Percentiles rank a stretch among this genome's conserved stretches.
Evolutionary conservation across 2,329 filamentous ascomycete genomes (phyloP).

Genomic region (Fusarium sterilihyphosum): DNA sequence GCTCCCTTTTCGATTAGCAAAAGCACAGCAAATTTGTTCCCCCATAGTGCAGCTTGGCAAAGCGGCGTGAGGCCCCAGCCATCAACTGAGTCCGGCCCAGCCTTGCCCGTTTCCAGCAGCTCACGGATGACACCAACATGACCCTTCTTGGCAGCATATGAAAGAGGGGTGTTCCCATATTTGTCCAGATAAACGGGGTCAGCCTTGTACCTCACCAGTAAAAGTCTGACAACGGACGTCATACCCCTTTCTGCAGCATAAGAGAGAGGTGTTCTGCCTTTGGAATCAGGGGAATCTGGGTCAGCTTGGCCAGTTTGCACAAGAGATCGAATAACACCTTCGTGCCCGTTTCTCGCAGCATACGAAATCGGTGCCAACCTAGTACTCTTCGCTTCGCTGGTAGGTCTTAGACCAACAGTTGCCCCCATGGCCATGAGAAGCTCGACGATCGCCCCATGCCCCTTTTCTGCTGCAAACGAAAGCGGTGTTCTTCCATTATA

Average conservation of each 20-base stretch:
- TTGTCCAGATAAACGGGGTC: accelerated
- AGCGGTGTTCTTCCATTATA: background rate
- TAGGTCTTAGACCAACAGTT: accelerated
- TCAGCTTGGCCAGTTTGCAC: background rate
- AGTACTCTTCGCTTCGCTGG: accelerated
- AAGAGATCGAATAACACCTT: accelerated
- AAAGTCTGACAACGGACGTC: accelerated
- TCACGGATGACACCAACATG: background rate
- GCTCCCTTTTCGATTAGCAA: background rate
- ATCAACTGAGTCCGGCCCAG: accelerated
- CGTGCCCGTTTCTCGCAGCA: background rate
- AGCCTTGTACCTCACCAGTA: accelerated
- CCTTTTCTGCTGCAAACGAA: background rate
- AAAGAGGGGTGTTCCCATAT: background rate
- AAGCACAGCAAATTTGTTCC: accelerated
- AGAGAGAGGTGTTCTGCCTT: background rate
- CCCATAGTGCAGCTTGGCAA: background rate
- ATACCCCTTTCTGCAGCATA: background rate
- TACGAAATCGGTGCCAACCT: accelerated
- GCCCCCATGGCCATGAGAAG: background rate
- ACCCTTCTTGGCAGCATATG: background rate
- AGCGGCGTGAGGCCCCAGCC: background rate
- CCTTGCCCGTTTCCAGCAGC: background rate
- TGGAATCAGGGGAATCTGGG: accelerated
- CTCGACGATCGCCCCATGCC: background rate